phyloP scores from a whole-genome alignment of 176 grass and related monocot genomes.

The Carex myosuroides region DNA sequence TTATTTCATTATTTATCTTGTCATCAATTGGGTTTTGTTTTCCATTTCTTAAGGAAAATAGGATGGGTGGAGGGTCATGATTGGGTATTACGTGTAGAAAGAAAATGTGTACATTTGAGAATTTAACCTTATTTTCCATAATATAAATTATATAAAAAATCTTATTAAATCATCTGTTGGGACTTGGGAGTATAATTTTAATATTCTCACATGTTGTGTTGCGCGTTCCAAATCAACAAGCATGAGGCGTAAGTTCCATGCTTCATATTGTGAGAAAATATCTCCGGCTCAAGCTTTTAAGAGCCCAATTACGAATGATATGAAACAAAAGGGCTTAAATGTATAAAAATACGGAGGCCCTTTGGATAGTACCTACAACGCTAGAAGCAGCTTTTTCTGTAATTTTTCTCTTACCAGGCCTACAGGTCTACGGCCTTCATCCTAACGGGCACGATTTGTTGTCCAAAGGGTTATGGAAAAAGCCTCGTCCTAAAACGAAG shows the following conservation, averaged over 20 bases:
- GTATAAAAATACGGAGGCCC: neutral
- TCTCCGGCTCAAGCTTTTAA: neutral
- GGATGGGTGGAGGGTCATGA: neutral
- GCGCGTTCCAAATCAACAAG: neutral
- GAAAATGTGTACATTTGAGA: conserved; percentile 4
- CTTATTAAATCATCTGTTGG: no score
- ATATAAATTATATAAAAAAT: neutral
- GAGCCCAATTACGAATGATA: neutral
- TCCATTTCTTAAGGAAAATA: neutral
- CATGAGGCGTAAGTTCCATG: neutral
- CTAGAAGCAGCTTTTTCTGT: neutral
- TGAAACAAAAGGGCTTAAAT: neutral
- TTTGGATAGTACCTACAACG: no score
- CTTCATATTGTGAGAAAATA: no score
- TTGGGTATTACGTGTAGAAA: neutral
- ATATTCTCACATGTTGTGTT: no score
- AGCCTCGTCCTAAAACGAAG: no score
- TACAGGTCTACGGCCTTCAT: no score
- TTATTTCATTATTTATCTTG: conserved; percentile 13
- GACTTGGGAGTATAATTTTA: no score
- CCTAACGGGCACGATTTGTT: no score
- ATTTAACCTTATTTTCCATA: neutral
- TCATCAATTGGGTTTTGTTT: neutral
- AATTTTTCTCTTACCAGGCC: neutral
- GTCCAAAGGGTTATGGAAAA: no score